phyloP scores from a whole-genome alignment of 2,329 filamentous ascomycete genomes.

The Ilyonectria destructans region DNA sequence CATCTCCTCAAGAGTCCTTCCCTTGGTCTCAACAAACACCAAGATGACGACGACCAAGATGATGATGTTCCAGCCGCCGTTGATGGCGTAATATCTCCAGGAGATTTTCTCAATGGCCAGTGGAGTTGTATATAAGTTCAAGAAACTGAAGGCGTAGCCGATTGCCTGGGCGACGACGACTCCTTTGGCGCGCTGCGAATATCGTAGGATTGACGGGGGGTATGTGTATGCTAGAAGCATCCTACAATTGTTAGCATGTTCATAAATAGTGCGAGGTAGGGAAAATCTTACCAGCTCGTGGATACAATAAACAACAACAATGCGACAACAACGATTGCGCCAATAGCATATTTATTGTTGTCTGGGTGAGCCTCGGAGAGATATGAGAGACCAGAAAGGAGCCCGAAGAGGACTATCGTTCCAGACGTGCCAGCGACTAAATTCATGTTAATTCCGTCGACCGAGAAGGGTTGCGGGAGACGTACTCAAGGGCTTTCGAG shows the following conservation, averaged over 20 bases:
- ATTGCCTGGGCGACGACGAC: slow-evolving; percentile 29
- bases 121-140: slow-evolving; percentile 29
- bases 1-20: slow-evolving; percentile 29
- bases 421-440: slow-evolving; percentile 14
- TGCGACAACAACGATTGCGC: slow-evolving; percentile 21
- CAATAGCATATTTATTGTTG: slow-evolving; percentile 25
- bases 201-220: slow-evolving; percentile 25
- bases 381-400: slow-evolving; percentile 20
- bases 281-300: slow-evolving; percentile 24
- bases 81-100: slow-evolving; percentile 27
- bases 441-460: neutral
- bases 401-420: neutral
- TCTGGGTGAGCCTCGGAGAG: slow-evolving; percentile 1
- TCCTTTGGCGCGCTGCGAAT: slow-evolving; percentile 29
- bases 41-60: slow-evolving; percentile 20
- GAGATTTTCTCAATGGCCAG: slow-evolving; percentile 24
- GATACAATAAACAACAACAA: slow-evolving; percentile 25
- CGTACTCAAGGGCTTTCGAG: slow-evolving; percentile 28
- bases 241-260: slow-evolving; percentile 14
- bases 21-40: slow-evolving; percentile 31
- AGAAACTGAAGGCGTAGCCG: slow-evolving; percentile 27
- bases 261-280: too few relatives aligned
- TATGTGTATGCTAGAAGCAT: slow-evolving; percentile 26
- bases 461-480: neutral
- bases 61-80: slow-evolving; percentile 26